Base-by-base conservation (phyloP, 495 filamentous ascomycete genomes). In the Penicillium verhagenii region DNA sequence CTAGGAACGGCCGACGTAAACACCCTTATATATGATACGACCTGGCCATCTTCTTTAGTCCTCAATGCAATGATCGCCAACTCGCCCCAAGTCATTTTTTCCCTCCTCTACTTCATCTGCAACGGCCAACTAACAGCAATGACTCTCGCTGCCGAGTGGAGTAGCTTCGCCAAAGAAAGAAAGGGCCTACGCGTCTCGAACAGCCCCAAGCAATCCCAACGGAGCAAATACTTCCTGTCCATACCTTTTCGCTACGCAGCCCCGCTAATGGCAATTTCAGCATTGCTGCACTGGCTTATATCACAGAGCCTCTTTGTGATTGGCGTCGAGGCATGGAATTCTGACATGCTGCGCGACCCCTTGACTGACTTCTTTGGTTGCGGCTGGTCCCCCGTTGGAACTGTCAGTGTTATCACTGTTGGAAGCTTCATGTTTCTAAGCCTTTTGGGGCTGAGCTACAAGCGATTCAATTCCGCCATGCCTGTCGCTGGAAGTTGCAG, bases 191-290 rank as follows among this genome's bases (percentile, higher is more conserved):
- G 80, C 13, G 74, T 82, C 10, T 78, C 78, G n/a, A n/a, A n/a
- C n/a, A n/a, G n/a, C n/a, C n/a, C n/a, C n/a, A 4, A 20, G 37
- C 21, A 47, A 38, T 31, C 72, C 73, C 0, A 47, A 54, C 82
- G 84, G 58, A 67, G 70, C 3, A 76, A 74, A 3, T 77, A 79
- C 54, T 76, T 69, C 48, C 72, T 82, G 0, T 71, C 74, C 21
- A 63, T 83, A 3, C 79, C 79, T 0, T 80, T 74, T 37, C 61
- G 60, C 13, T 80, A 75, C 54, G 63, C 58, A 7, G 28, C 77
- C 10, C 72, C 76, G 0, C 64, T 82, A 0, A 45, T 72, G 2
- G 31, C 51, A 8, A 18, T 63, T 10, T 68, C 64, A 3, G 62
- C 56, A 5, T 0, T 69, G 2, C 56, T n/a, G n/a, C n/a, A n/a